Evolutionary conservation across 1,139 yeast genomes (phyloP), one percentile per base, ranked within the genome.

Genomic region (Candida labiduridarum): DNA sequence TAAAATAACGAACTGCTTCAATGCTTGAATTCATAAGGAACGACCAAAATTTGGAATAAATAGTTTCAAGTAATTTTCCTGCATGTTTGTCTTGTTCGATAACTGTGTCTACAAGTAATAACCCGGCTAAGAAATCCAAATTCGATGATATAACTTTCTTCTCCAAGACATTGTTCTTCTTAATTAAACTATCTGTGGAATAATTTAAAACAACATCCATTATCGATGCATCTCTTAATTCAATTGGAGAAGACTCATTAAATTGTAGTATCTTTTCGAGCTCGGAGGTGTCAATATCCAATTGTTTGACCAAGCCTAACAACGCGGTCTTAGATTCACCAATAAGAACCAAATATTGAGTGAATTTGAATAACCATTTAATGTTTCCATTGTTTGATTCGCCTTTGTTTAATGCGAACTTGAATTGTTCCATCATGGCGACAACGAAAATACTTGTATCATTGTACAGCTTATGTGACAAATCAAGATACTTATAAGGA

Each of bases 401-500:
- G 3, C 58, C 59, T 5, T 72, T 71, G n/a, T 50, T 52, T 12
- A 63, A 50, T 12, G 82, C 78, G 62, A 78, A 88, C 50, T 79
- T 74, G 67, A 86, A 81, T 64, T 92, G 98, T 57, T 92, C 97
- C 46, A 83, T 66, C 4, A 90, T 61, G 0, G 87, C 83, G 41
- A 87, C 78, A 1, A 83, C 63, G 52, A 90, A 83, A 0, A 95
- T 87, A 59, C 96, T 88, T 14, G 85, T 54, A 7, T 67, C 70
- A 12, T 66, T 53, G 45, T 64, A 67, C 12, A 65, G 64, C 2
- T 64, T 59, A 47, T 79, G 80, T 1, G 89, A 76, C 52, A 75
- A 61, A 62, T 92, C 98, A 49, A 89, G 78, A 58, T 90, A 92
- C 62, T 88, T 90, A 68, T 87, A 94, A 0, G 97, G 97, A 1